Conservation (phyloP, 2,329 filamentous ascomycete species). For the Pestalotiopsis sp. region DNA sequence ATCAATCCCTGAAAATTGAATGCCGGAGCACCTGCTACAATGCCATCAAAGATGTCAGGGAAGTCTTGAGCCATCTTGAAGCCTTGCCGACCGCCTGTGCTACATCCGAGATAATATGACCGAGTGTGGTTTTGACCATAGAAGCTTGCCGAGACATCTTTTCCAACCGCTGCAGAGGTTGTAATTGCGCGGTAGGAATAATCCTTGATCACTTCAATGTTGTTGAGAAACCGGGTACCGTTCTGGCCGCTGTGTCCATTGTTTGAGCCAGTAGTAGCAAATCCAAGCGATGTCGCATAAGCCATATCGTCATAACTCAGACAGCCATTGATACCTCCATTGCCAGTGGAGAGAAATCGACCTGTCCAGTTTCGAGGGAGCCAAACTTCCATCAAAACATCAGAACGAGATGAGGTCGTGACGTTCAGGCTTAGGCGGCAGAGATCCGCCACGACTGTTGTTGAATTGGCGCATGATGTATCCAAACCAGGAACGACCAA, state of each 20-base stretch:
- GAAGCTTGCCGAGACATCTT: slow-evolving; percentile 47
- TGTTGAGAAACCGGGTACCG: slow-evolving; percentile 10
- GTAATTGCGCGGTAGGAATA: slow-evolving; percentile 35
- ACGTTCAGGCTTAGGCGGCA: slow-evolving; percentile 31
- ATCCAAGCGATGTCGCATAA: slow-evolving; percentile 36
- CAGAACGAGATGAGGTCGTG: slow-evolving; percentile 36
- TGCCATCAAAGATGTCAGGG: slow-evolving; percentile 59
- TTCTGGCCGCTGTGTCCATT: slow-evolving; percentile 16
- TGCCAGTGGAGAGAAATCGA: slow-evolving; percentile 42
- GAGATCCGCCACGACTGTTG: slow-evolving; percentile 22
- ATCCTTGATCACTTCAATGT: slow-evolving; percentile 15
- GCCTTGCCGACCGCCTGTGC: slow-evolving; percentile 60
- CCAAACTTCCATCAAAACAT: slow-evolving; percentile 43
- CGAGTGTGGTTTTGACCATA: slow-evolving; percentile 42
- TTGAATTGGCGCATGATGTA: slow-evolving; percentile 31
- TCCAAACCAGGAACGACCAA: slow-evolving; percentile 12
- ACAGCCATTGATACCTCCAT: slow-evolving; percentile 15
- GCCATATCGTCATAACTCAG: slow-evolving; percentile 39
- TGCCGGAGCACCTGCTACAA: slow-evolving; percentile 50
- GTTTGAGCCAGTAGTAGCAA: slow-evolving; percentile 14
- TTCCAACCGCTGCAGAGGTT: slow-evolving; percentile 49
- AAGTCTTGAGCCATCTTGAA: slow-evolving; percentile 54
- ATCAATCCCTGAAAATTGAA: slow-evolving; percentile 34
- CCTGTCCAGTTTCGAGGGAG: slow-evolving; percentile 47
- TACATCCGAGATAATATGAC: slow-evolving; percentile 60